Evolutionary conservation across 2,329 filamentous ascomycete genomes (phyloP).

Genomic region (Exophiala bonariae): DNA sequence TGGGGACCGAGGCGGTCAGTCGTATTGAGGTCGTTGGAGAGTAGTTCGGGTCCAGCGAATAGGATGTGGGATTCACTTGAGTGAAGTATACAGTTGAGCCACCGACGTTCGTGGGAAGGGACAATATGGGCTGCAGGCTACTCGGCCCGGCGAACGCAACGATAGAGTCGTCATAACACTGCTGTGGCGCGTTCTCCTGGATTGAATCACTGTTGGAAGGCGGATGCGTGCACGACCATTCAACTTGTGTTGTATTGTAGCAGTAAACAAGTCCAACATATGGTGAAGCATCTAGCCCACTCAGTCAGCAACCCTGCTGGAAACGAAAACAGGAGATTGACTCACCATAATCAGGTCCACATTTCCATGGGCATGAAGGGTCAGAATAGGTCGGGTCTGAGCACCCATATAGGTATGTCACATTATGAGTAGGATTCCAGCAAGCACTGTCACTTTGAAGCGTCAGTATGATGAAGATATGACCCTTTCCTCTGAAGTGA

Average conservation of each 20-base stretch:
- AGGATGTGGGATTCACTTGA: neutral
- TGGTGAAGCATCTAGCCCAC: neutral
- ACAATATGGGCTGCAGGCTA: neutral
- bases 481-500: neutral
- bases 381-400: neutral
- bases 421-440: neutral
- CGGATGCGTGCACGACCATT: neutral
- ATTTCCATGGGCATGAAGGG: neutral
- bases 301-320: neutral
- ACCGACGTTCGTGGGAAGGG: neutral
- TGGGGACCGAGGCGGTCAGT: neutral
- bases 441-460: neutral
- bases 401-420: neutral
- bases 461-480: neutral
- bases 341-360: neutral
- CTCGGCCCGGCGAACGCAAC: neutral
- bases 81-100: neutral
- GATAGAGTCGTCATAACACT: neutral
- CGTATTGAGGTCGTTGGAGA: neutral
- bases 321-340: neutral
- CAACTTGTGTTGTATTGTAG: neutral
- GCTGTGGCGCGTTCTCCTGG: neutral
- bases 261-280: neutral
- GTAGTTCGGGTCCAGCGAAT: neutral
- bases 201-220: neutral